Evolutionary conservation across 2,329 filamentous ascomycete genomes (phyloP), one percentile per base, ranked within the genome.

Genomic region (Trichoderma citrinoviride): DNA sequence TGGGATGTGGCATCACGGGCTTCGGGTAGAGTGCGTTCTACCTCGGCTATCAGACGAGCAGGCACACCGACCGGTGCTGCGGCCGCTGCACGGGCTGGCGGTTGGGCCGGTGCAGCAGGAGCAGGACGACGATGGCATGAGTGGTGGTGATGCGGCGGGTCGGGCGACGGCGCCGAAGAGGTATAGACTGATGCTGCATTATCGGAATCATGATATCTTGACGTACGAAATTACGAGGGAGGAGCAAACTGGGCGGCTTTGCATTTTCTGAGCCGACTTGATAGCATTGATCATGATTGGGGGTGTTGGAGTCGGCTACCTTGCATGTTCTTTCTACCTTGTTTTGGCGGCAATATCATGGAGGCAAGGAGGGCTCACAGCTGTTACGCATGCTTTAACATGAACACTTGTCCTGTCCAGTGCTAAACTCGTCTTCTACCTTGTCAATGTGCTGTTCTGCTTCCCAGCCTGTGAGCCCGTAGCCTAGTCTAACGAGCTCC

Each of bases 141-240:
- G 68, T 64, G 70, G 68, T 64, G 70, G 69, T 27, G 60, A 71
- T 40, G 67, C 64, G n/a, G 67, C 69, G 33, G 54, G 62, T 61
- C 57, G 67, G 46, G 67, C 70, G 61, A 66, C 70, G 7, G 67
- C 72, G 37, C 74, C 79, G 66, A 79, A 80, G 68, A 80, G 85
- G 65, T 93, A 88, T 82, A 79, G 89, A 65, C 69, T 94, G 65
- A 83, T 94, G 73, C 76, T 93, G 75, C 87, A 91, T 73, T 93
- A 89, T 73, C 82, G 83, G 65, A 87, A 92, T 74, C 87, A 91
- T 70, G 84, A 85, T 2, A 83, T 93, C 29, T 72, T 92, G 68
- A 88, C 84, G 65, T 93, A 92, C 77, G 87, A 91, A 74, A 75
- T 92, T 61, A 80, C 76, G 50, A 78, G 83, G 27, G 75, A 79